These are phyloP conservation scores for Fistulina hepatica DNA, from an alignment of 1,284 basidiomycete species.

Conservation along the genomic window DNA sequence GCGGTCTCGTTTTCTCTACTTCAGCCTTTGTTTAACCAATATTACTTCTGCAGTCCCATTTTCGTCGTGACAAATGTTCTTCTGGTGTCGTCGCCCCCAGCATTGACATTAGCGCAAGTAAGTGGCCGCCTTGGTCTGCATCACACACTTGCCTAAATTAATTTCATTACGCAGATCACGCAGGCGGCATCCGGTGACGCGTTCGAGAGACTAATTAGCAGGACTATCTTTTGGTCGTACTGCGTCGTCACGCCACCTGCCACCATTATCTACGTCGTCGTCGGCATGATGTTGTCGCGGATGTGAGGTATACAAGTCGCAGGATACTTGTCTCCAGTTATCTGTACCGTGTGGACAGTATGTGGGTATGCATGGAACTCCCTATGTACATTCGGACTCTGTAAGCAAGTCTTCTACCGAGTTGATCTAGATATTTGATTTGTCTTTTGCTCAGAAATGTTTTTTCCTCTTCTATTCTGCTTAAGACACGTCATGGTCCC, in stretches of 20 bases:
- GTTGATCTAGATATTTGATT: too few relatives aligned
- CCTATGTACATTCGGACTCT: too few relatives aligned
- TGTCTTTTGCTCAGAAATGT: too few relatives aligned
- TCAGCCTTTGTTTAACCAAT: slow-evolving; percentile 11
- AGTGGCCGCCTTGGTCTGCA: background rate
- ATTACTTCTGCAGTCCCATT: slow-evolving; percentile 46
- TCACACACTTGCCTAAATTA: slow-evolving; percentile 2
- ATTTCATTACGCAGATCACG: slow-evolving; percentile 50
- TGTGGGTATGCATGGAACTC: too few relatives aligned
- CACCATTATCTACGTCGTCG: slow-evolving; percentile 64
- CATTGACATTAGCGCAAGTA: slow-evolving; percentile 72
- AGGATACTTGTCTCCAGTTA: too few relatives aligned
- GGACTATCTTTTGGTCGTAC: slow-evolving; percentile 77
- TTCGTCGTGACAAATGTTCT: slow-evolving; percentile 76
- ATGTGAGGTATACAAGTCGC: slow-evolving; percentile 20
- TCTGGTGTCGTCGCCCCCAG: slow-evolving; percentile 70
- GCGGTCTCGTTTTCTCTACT: slow-evolving; percentile 22
- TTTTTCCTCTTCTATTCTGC: too few relatives aligned
- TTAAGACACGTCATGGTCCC: too few relatives aligned
- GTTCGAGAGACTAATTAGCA: slow-evolving; percentile 81
- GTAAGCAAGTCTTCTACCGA: too few relatives aligned
- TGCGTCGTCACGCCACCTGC: slow-evolving; percentile 75
- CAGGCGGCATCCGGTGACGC: slow-evolving; percentile 80
- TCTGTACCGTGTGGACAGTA: too few relatives aligned
- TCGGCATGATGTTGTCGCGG: slow-evolving; percentile 55